Evolutionary conservation across 495 filamentous ascomycete species (phyloP).

Genomic region (Penicillium parvum): DNA sequence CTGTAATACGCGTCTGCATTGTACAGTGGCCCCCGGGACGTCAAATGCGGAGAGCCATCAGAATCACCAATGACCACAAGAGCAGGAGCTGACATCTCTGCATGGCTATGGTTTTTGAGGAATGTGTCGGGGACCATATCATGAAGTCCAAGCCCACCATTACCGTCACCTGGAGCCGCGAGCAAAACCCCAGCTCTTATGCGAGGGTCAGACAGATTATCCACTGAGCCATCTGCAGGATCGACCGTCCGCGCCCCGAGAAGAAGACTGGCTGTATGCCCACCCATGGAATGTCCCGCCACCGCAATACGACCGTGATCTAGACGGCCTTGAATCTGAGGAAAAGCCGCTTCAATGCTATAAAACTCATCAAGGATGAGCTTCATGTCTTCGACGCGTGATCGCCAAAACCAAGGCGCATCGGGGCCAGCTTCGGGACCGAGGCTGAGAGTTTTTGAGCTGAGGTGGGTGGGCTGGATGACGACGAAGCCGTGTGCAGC

Average conservation of each 20-base stretch:
- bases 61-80: constrained; percentile 37
- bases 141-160: constrained; percentile 22
- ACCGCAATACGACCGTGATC: constrained; percentile 34
- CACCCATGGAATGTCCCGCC: constrained; percentile 41
- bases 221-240: constrained; percentile 4
- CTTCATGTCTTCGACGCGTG: constrained; percentile 32
- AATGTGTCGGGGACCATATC: constrained; percentile 19
- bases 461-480: constrained; percentile 43
- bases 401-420: constrained; percentile 27
- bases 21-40: constrained; percentile 33
- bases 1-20: constrained; percentile 36
- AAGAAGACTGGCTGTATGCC: constrained; percentile 29
- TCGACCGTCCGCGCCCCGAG: constrained; percentile 34
- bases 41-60: constrained; percentile 34
- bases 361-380: constrained; percentile 35
- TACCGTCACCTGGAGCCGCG: constrained; percentile 26
- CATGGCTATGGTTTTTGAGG: constrained; percentile 29
- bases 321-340: constrained; percentile 29
- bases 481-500: constrained; percentile 44
- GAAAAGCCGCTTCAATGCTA: constrained; percentile 29
- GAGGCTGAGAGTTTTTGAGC: constrained; percentile 30
- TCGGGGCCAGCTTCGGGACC: constrained; percentile 8
- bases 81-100: constrained; percentile 32
- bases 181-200: constrained; percentile 40
- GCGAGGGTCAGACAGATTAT: constrained; percentile 12